These are phyloP conservation scores for Rhizopogon vinicolor DNA, from an alignment of 768 basidiomycete genomes.

Conservation along the genomic window DNA sequence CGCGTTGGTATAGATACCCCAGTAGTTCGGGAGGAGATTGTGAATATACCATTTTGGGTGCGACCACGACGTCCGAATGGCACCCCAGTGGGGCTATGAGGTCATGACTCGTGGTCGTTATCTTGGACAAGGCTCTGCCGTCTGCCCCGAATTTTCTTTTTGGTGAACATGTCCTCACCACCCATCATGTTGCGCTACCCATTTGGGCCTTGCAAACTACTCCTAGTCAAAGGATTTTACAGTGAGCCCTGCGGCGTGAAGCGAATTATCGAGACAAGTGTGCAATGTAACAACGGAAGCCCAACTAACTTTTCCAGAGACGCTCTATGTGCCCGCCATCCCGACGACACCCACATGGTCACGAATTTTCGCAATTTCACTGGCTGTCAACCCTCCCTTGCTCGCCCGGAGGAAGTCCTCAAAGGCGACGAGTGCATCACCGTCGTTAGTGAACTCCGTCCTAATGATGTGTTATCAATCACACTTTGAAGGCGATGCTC, in stretches of 20 bases:
- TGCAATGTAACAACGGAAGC: neutral
- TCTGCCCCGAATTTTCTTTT: too few relatives aligned
- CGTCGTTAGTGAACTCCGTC: constrained; percentile 54
- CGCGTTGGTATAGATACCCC: too few relatives aligned
- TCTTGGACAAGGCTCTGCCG: too few relatives aligned
- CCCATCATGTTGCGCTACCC: neutral
- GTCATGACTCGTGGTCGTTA: too few relatives aligned
- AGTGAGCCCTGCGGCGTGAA: neutral
- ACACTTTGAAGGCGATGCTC: neutral
- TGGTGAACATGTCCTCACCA: too few relatives aligned
- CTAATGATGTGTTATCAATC: constrained; percentile 26
- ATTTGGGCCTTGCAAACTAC: neutral
- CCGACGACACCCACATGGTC: constrained; percentile 84
- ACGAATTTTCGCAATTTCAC: constrained; percentile 88
- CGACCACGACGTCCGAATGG: too few relatives aligned
- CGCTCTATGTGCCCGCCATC: constrained; percentile 71
- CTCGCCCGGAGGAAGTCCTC: constrained; percentile 83
- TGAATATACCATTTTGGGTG: too few relatives aligned
- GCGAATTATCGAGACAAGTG: neutral
- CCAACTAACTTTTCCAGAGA: neutral
- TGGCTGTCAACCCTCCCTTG: constrained; percentile 76
- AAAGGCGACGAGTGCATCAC: constrained; percentile 70
- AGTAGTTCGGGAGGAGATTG: too few relatives aligned
- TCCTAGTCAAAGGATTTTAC: neutral
- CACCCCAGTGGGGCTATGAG: too few relatives aligned